These are phyloP conservation scores for Magnusiomyces sp. DNA, from an alignment of 1,139 yeast genomes.

Conservation along the genomic window DNA sequence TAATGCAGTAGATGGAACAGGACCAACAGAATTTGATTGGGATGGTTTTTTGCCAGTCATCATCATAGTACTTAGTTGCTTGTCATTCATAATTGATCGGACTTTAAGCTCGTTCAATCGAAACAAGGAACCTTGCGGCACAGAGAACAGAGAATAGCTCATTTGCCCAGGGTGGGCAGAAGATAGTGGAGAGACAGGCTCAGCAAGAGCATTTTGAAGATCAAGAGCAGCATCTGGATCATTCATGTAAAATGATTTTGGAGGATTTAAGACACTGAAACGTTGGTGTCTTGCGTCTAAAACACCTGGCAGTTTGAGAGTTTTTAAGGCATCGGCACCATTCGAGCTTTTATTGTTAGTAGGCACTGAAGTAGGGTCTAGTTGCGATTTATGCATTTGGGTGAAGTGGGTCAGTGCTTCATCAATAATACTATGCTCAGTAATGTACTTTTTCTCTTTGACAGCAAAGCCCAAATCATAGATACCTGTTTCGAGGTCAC, in stretches of 20 bases:
- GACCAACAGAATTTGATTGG: background rate
- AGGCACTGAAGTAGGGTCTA: background rate
- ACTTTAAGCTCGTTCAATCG: constrained; percentile 12
- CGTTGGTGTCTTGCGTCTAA: constrained; percentile 9
- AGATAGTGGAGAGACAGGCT: background rate
- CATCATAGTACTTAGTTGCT: constrained; percentile 7
- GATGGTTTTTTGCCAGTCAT: background rate
- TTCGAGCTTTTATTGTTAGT: no score
- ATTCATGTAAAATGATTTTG: background rate
- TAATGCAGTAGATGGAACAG: background rate
- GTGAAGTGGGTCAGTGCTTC: constrained; percentile 18
- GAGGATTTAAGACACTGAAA: constrained; percentile 13
- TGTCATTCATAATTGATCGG: constrained; percentile 11
- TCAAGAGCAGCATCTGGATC: background rate
- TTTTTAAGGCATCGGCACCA: background rate
- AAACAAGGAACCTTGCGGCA: constrained; percentile 14
- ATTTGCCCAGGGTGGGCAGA: constrained; percentile 3
- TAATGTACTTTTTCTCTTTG: constrained; percentile 18
- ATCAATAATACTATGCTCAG: constrained; percentile 21
- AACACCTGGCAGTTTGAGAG: constrained; percentile 8
- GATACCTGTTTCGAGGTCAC: constrained; percentile 17
- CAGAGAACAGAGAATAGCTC: constrained; percentile 12
- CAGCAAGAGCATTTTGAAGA: no score
- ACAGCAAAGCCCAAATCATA: constrained; percentile 18
- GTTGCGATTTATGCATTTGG: constrained; percentile 7